Evolutionary conservation across 768 basidiomycete genomes (phyloP).

Genomic region (Naganishia vaughanmartiniae): DNA sequence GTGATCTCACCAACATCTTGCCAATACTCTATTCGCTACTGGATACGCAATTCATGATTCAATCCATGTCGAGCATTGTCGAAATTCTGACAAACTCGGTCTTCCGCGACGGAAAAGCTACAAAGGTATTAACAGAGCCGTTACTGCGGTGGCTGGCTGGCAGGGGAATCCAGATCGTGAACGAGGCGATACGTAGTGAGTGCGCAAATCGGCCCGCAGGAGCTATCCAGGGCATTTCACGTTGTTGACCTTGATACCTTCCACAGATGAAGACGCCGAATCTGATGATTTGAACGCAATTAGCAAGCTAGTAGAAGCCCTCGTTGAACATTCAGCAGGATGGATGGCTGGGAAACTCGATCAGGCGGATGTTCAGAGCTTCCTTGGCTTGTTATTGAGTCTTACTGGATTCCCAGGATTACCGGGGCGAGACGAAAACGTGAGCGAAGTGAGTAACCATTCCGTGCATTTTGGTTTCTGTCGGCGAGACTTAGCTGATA

Average conservation of each 20-base stretch:
- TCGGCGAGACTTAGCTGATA: not conserved
- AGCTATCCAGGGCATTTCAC: not conserved
- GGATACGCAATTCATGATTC: slow-evolving; percentile 62
- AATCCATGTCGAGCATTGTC: slow-evolving; percentile 66
- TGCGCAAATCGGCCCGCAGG: not conserved
- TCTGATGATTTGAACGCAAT: slow-evolving; percentile 65
- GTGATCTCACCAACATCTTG: slow-evolving; percentile 63
- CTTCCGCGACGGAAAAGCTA: slow-evolving; percentile 67
- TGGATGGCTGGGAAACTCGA: slow-evolving; percentile 70
- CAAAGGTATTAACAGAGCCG: slow-evolving; percentile 74
- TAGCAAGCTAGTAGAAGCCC: slow-evolving; percentile 73
- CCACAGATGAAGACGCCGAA: slow-evolving; percentile 48
- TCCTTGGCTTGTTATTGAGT: slow-evolving; percentile 67
- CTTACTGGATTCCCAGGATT: slow-evolving; percentile 72
- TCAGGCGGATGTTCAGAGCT: slow-evolving; percentile 63
- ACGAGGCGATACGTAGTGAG: slow-evolving; percentile 53
- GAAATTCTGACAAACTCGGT: slow-evolving; percentile 75
- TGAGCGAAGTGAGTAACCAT: slow-evolving; percentile 61
- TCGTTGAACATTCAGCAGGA: slow-evolving; percentile 80
- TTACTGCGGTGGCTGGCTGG: slow-evolving; percentile 70
- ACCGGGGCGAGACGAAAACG: slow-evolving; percentile 79
- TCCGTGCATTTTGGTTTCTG: not conserved
- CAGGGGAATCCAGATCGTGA: slow-evolving; percentile 60
- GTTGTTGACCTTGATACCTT: too few species aligned
- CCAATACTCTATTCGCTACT: slow-evolving; percentile 63